Base-by-base conservation (phyloP, 768 basidiomycete species). In the Basidioascus undulatus region DNA sequence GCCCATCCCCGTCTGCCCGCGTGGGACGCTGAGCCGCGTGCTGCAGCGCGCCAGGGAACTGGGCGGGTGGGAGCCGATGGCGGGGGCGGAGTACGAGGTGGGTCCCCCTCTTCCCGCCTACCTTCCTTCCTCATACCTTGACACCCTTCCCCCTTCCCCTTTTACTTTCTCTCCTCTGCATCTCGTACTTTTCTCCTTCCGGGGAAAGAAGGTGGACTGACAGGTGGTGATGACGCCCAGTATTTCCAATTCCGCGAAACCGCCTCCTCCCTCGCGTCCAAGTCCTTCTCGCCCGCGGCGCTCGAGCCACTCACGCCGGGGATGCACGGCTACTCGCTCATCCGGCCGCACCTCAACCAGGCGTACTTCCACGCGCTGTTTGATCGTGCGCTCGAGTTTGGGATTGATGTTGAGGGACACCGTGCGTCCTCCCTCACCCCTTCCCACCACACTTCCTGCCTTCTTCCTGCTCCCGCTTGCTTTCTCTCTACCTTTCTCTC, bases 311-410 rank as follows among this genome's bases (percentile, higher is more conserved):
- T 98, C 32, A 96, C 89, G 1, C 71, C 86, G 3, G 92, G 92
- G 56, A 94, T 89, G 79, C 92, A 96, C 51, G 92, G 92, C 4
- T 96, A 96, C 55, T 92, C 86, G 4, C 65, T 96, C 26, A 67
- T 36, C 1, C 40, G 48, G 15, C 54, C 49, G 5, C 38, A 33
- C 32, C 62, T 89, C 25, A 89, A 94, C 58, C 72, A 71, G 42
- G 71, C 67, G 12, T 98, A 87, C 57, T 96, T 96, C 58, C 69
- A 74, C 45, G 82, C 76, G 26, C 61, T 98, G 21, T 92, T 83
- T 52, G 77, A 96, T 20, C 32, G 19, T 5, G 15, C 25, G 40
- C n/a, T 11, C n/a, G 8, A 15, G 35, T 92, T 96, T 52, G 73
- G 71, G 6, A 69, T 96, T 25, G 65, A 69, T 0, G 64, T 96